Base-by-base conservation (phyloP, 192 early-diverging fungal genomes). In the Phycomyces blakesleeanus region DNA sequence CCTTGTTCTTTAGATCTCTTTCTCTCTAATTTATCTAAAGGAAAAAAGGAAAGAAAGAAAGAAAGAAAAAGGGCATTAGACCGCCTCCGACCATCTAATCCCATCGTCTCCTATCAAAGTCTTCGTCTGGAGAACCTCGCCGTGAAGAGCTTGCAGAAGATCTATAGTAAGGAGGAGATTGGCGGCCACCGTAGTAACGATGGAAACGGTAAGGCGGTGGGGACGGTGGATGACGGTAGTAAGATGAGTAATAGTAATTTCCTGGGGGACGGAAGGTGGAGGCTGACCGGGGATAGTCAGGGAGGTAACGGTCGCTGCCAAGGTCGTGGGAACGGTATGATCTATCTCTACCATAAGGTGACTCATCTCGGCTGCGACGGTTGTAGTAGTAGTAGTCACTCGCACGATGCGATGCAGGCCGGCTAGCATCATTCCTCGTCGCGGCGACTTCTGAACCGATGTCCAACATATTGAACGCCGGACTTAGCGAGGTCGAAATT, bases 21-120 rank as follows among this genome's bases (percentile, higher is more conserved):
- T 41, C 40, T 41, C 40, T n/a, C n/a, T n/a, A n/a, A n/a, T n/a
- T n/a, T n/a, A n/a, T n/a, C n/a, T n/a, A n/a, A n/a, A n/a, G n/a
- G n/a, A n/a, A n/a, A n/a, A n/a, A n/a, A n/a, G n/a, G n/a, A n/a
- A n/a, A n/a, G n/a, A n/a, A n/a, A n/a, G n/a, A n/a, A n/a, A n/a
- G n/a, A n/a, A n/a, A n/a, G n/a, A n/a, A n/a, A 50, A 50, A 50
- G 49, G 49, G 3, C 2, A 50, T 20, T 50, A 50, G 21, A 2
- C 49, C 49, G 21, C 21, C 5, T 50, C n/a, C n/a, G n/a, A n/a
- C n/a, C n/a, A n/a, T 50, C 29, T 56, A 61, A 50, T 61, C 49
- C 59, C 59, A 67, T 42, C 54, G 40, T 26, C 18, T 61, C 16
- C 51, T 47, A 57, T 40, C 57, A 24, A 24, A 54, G 20, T 57